phyloP scores from a whole-genome alignment of 2,329 filamentous ascomycete genomes.

The Ophiostoma sp. region DNA sequence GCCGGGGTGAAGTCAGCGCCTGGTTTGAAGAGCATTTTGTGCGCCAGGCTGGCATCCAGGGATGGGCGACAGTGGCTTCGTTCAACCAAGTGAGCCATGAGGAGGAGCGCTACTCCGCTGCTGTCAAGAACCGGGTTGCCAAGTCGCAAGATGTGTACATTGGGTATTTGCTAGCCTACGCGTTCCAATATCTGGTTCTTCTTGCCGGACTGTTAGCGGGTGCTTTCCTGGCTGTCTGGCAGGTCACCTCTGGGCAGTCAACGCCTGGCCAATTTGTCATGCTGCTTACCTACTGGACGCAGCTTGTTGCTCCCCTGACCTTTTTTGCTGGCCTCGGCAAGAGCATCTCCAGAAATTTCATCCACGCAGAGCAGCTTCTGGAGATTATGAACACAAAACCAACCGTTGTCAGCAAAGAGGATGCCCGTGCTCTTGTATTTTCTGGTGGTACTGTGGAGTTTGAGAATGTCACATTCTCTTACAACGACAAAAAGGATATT shows the following conservation, averaged over 20 bases:
- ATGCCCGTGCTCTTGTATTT: slow-evolving; percentile 46
- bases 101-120: slow-evolving; percentile 48
- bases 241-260: slow-evolving; percentile 56
- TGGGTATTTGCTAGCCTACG: slow-evolving; percentile 48
- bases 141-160: slow-evolving; percentile 38
- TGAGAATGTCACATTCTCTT: slow-evolving; percentile 51
- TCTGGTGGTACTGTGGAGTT: slow-evolving; percentile 52
- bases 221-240: slow-evolving; percentile 56
- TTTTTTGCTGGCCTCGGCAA: slow-evolving; percentile 60
- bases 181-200: slow-evolving; percentile 57
- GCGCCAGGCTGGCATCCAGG: slow-evolving; percentile 50
- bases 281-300: slow-evolving; percentile 67
- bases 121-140: slow-evolving; percentile 40
- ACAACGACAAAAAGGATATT: slow-evolving; percentile 54
- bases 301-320: slow-evolving; percentile 63
- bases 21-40: slow-evolving; percentile 52
- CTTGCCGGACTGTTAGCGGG: slow-evolving; percentile 63
- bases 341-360: slow-evolving; percentile 51
- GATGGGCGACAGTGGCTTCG: slow-evolving; percentile 54
- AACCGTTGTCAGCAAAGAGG: slow-evolving; percentile 48
- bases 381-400: slow-evolving; percentile 55
- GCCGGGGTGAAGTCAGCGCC: slow-evolving; percentile 47
- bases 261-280: slow-evolving; percentile 64
- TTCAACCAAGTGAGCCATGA: slow-evolving; percentile 57
- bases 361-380: slow-evolving; percentile 53